These are phyloP conservation scores for Arthroderma sp. DNA, from an alignment of 2,329 filamentous ascomycete species.

Conservation along the genomic window DNA sequence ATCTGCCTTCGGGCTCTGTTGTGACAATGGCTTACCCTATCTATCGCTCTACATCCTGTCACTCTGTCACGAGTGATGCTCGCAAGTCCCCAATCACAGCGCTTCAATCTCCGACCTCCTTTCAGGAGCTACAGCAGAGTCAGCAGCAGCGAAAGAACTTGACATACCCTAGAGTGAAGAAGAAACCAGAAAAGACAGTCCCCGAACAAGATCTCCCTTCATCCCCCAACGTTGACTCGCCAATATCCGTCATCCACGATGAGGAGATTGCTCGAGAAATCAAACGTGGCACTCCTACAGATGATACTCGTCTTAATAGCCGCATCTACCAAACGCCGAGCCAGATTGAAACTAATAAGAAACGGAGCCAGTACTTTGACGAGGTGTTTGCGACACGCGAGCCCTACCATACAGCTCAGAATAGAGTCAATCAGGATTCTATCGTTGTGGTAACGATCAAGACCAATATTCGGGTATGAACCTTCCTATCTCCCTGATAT, in stretches of 20 bases:
- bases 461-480: conserved; percentile 47
- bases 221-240: neutral
- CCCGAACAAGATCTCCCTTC: neutral
- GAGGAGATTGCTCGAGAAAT: conserved; percentile 3
- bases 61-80: neutral
- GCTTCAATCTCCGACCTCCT: conserved; percentile 3
- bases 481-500: neutral
- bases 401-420: conserved; percentile 25
- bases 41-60: conserved; percentile 2
- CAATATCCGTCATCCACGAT: neutral
- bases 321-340: conserved; percentile 8
- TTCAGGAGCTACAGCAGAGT: neutral
- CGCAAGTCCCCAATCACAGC: conserved; percentile 1
- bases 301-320: conserved; percentile 4
- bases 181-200: neutral
- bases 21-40: neutral
- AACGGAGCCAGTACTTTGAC: conserved; percentile 29
- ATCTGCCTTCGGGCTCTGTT: neutral
- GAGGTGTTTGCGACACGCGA: conserved; percentile 27
- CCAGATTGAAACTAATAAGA: conserved; percentile 16
- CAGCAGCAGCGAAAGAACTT: neutral
- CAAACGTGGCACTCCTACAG: conserved; percentile 7
- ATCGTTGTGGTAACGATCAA: conserved; percentile 51
- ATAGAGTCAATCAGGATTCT: conserved; percentile 41
- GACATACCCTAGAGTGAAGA: neutral